Conservation (phyloP, 139 green algal species). For the Asterochloris erici region DNA sequence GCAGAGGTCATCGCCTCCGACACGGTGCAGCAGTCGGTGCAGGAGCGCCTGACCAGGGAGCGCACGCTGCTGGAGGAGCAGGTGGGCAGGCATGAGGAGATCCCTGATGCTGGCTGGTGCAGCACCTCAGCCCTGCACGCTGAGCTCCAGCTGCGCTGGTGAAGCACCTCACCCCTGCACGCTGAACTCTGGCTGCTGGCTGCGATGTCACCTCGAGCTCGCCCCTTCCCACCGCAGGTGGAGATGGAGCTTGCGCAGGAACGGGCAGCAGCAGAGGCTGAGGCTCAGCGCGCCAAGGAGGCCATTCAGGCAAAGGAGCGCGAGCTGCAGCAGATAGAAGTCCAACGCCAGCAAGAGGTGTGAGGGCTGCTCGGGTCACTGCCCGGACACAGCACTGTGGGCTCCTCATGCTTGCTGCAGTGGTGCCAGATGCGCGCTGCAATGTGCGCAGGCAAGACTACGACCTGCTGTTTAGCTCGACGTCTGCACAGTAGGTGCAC, state of each 20-base stretch:
- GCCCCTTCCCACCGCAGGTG: constrained; percentile 33
- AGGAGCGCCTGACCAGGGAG: constrained; percentile 41
- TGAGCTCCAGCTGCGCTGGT: too few relatives aligned
- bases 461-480: too few relatives aligned
- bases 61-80: constrained; percentile 48
- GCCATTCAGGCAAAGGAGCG: constrained; percentile 48
- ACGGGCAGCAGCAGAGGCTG: constrained; percentile 34
- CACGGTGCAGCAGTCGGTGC: constrained; percentile 48
- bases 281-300: constrained; percentile 27
- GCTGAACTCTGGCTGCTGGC: background rate
- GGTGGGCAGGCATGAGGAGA: background rate
- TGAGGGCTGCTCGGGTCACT: background rate
- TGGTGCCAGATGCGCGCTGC: too few relatives aligned
- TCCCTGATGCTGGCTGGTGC: background rate
- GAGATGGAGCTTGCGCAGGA: constrained; percentile 51
- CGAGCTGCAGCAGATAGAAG: constrained; percentile 49
- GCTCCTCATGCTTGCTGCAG: background rate
- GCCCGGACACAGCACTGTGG: background rate
- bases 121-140: too few relatives aligned
- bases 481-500: too few relatives aligned
- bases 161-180: too few relatives aligned
- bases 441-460: too few relatives aligned
- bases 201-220: too few relatives aligned
- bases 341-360: constrained; percentile 29
- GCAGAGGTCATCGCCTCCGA: constrained; percentile 40